These are phyloP conservation scores for Sarocladium brachiariae DNA, from an alignment of 2,329 filamentous ascomycete genomes.

Conservation along the genomic window DNA sequence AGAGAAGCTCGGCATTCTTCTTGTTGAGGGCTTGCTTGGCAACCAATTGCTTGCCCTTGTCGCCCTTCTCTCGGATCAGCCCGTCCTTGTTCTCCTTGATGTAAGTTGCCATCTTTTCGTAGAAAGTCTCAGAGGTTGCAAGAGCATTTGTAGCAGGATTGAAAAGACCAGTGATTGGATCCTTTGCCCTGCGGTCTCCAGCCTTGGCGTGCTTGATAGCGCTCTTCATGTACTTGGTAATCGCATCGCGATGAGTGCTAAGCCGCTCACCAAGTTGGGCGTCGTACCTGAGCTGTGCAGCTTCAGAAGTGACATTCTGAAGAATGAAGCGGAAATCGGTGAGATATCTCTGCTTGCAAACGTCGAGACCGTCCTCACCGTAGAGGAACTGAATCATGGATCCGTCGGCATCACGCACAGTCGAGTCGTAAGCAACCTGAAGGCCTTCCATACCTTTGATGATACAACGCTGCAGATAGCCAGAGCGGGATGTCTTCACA, in stretches of 20 bases:
- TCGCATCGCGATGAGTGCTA: conserved; percentile 48
- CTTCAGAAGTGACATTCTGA: conserved; percentile 75
- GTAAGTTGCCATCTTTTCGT: conserved; percentile 65
- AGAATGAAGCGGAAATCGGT: conserved; percentile 85
- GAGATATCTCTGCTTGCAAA: conserved; percentile 89
- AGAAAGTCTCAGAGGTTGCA: conserved; percentile 85
- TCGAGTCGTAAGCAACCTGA: conserved; percentile 85
- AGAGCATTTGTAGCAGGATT: conserved; percentile 74
- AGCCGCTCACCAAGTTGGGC: conserved; percentile 39
- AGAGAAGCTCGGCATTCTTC: conserved; percentile 74
- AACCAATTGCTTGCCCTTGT: conserved; percentile 21
- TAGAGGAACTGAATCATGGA: conserved; percentile 93
- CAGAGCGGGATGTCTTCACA: conserved; percentile 95
- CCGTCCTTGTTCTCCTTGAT: conserved; percentile 67
- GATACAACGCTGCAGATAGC: conserved; percentile 91
- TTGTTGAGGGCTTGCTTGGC: conserved; percentile 43
- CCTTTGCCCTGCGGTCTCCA: conserved; percentile 51
- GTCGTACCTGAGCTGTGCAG: conserved; percentile 66
- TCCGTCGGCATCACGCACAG: conserved; percentile 89
- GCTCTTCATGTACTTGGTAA: conserved; percentile 74
- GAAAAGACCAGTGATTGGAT: conserved; percentile 67
- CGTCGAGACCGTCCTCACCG: conserved; percentile 91
- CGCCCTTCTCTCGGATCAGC: conserved; percentile 42
- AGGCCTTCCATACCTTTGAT: conserved; percentile 99
- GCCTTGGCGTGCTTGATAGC: conserved; percentile 65